phyloP scores from a whole-genome alignment of 768 basidiomycete genomes.

The Sporobolomyces phaffii region DNA sequence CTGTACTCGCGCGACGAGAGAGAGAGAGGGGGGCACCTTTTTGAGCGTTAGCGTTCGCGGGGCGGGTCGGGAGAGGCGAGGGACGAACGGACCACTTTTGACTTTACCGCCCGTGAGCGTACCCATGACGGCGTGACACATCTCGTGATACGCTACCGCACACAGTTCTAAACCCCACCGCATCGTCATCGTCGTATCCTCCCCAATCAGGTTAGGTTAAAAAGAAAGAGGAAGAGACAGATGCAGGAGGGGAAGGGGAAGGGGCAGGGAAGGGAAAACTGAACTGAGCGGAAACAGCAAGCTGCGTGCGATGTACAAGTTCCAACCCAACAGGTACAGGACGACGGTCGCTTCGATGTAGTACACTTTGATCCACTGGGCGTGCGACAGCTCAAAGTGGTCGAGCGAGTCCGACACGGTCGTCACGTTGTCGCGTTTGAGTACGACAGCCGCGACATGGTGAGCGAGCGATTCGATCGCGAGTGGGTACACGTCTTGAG shows the following conservation, averaged over 20 bases:
- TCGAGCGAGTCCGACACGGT: neutral
- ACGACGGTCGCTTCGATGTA: slow-evolving; percentile 9
- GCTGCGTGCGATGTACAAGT: slow-evolving; percentile 16
- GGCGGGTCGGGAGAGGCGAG: too few species aligned
- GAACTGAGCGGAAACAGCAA: slow-evolving; percentile 32
- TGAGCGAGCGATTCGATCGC: neutral
- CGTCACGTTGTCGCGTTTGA: neutral
- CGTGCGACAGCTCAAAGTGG: slow-evolving; percentile 1
- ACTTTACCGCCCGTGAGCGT: slow-evolving; percentile 26
- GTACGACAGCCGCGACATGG: neutral
- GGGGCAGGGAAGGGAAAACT: slow-evolving; percentile 4
- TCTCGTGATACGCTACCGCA: slow-evolving; percentile 15
- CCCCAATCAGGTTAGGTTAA: too few species aligned
- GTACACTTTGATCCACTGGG: slow-evolving; percentile 35
- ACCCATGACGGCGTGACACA: slow-evolving; percentile 17
- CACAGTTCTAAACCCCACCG: neutral
- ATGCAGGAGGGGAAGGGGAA: neutral
- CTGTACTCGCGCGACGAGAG: neutral
- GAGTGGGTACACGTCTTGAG: neutral
- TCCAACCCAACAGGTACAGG: slow-evolving; percentile 21
- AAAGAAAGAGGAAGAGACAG: too few species aligned
- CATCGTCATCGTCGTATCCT: neutral
- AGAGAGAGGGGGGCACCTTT: neutral
- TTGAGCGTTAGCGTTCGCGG: too few species aligned
- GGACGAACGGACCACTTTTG: too few species aligned